Evolutionary conservation across 495 filamentous ascomycete genomes (phyloP).

Genomic region (Aspergillus sparsus): DNA sequence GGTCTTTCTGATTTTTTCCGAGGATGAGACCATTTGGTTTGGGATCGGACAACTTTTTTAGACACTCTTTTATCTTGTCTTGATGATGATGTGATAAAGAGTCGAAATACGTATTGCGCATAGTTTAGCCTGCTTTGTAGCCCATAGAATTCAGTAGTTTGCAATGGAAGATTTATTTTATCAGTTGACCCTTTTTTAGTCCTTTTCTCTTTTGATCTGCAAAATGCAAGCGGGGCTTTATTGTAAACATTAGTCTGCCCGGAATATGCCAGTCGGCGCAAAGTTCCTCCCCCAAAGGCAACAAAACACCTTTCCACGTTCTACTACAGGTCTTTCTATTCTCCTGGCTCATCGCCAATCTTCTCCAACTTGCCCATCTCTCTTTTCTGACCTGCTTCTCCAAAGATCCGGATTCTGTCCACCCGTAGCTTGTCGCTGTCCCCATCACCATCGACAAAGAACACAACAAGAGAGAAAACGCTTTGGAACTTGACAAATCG

Average conservation of each 20-base stretch:
- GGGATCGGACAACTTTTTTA: slow-evolving; percentile 48
- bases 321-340: slow-evolving; percentile 37
- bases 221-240: too few species aligned
- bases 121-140: background rate
- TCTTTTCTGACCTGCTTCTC: slow-evolving; percentile 89
- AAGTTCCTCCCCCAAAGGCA: background rate
- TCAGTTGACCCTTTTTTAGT: background rate
- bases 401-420: slow-evolving; percentile 82
- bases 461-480: slow-evolving; percentile 79
- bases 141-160: background rate
- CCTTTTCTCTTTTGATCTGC: background rate
- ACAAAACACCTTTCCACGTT: background rate
- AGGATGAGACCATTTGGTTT: slow-evolving; percentile 54
- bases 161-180: background rate
- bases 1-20: slow-evolving; percentile 45
- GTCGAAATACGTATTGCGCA: background rate
- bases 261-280: too few species aligned
- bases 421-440: slow-evolving; percentile 83
- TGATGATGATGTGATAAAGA: slow-evolving; percentile 10
- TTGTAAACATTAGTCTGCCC: too few species aligned
- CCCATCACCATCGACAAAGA: slow-evolving; percentile 86
- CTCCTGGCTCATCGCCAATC: slow-evolving; percentile 74
- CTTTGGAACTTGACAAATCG: slow-evolving; percentile 98
- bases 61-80: slow-evolving; percentile 23
- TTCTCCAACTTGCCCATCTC: slow-evolving; percentile 95